Evolutionary conservation across 2,329 filamentous ascomycete genomes (phyloP), one percentile per base, ranked within the genome.

Genomic region (Rachicladosporium sp.): DNA sequence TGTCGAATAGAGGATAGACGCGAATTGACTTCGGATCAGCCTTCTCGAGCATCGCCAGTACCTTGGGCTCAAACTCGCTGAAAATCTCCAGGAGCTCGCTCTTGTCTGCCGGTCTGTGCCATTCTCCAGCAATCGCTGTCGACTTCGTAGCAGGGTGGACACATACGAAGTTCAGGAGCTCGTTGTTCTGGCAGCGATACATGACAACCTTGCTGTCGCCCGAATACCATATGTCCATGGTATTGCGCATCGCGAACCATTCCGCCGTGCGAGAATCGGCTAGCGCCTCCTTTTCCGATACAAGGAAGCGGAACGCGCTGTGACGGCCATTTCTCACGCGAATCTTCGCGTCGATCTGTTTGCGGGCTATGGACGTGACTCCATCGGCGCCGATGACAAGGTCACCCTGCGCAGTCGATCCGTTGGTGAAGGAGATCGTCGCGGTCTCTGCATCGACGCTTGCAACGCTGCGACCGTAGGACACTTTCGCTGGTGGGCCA

Each of bases 151-250:
- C 62, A 0, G 62, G 63, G 40, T 66, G 61, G 2, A 66, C 64
- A 37, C 57, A 56, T 9, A 62, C 59, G 48, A 61, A 71, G 40
- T 72, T 71, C 36, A 72, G 52, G 19, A 68, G 27, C 13, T 58
- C 60, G 42, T 70, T 68, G 43, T 68, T 58, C 1, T 57, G 54
- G 6, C 79, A 82, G 4, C 78, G 76, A 0, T 76, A 80, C 2
- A 82, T 63, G 4, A 82, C 78, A 42, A 83, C 82, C 66, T 82
- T 83, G 57, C 65, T 81, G 73, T 66, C 66, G 74, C 35, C 43
- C 48, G 50, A 73, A 75, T 40, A 77, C 72, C 38, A 76, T 70
- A 1, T 79, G 79, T 19, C 79, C 79, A 78, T 78, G 82, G 63
- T 80, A 82, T 56, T 83, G 15, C 15, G 15, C 15, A 19, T 19